Evolutionary conservation across 164 flowering plant genomes (phyloP), one percentile per base, ranked within the genome.

Genomic region (Nymphaea thermarum): DNA sequence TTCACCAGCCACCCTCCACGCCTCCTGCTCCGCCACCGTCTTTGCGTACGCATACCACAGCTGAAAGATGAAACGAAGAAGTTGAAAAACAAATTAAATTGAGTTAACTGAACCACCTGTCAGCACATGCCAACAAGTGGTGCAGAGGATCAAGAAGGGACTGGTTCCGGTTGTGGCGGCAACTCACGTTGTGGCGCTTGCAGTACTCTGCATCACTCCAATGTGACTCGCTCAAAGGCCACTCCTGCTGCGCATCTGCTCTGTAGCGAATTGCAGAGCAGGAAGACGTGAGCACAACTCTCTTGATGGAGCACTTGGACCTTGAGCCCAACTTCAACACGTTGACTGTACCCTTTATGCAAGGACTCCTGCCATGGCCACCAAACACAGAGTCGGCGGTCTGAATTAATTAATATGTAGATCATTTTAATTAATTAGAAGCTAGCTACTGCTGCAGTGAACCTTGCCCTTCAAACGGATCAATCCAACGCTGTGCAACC

Each of bases 151-250:
- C 36, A 25, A 25, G 36, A 25, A 25, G 36, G 36, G 36, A 25
- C 36, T 25, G 36, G 36, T 25, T 25, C 36, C 0, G 36, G 36
- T 25, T 25, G 1, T 51, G 14, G 57, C 8, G n/a, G 3, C 25
- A 57, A 2, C 62, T 69, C 87, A 91, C 99, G 62, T 88, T 85
- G 83, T 88, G 16, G 43, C 62, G 77, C 76, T 84, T 83, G 83
- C 99, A 91, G 76, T 90, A 94, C 7, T 90, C 93, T 0, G 79
- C 77, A 74, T 94, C 96, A 45, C 88, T 89, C 98, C 98, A 94
- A 64, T 90, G 98, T 3, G 96, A 84, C 70, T 94, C 97, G 59
- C 85, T 87, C 17, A 91, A 89, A 66, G 91, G 86, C 66, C 87
- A 88, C 59, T 79, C 73, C 69, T 83, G 75, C 53, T 78, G 80